Base-by-base conservation (phyloP, 352 stramenopile species). In the Globisporangium okanoganense region DNA sequence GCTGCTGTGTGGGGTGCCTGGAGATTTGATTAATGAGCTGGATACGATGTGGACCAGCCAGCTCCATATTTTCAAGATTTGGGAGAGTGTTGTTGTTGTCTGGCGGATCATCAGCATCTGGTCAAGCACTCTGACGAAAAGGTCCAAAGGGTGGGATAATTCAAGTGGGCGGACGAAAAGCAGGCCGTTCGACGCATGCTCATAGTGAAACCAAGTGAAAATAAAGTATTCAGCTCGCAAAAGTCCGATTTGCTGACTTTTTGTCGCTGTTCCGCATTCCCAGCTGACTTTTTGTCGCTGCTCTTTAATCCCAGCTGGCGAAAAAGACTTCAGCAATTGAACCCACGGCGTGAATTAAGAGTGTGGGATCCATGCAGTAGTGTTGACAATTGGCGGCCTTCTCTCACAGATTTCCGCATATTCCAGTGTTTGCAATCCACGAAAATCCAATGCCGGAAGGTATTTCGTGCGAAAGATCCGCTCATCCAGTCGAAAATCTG, bases 11-110 rank as follows among this genome's bases (percentile, higher is more conserved):
- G 3, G 20, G 7, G 1, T 25, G 5, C 16, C 2, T 51, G 35
- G 48, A 3, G 18, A 25, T 14, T 65, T 65, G 48, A 47, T 58
- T 65, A 59, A 59, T 65, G 58, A 59, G 27, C 35, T 48, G 36
- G n/a, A n/a, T n/a, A 43, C 13, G 36, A 43, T 43, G 36, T n/a
- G 36, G 14, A 43, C 36, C 36, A 43, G 36, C 36, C 36, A 43
- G 13, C 36, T 43, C 36, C 36, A 43, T 41, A n/a, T 43, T 43
- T n/a, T 43, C 36, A 43, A 43, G 13, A 12, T 43, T n/a, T 18
- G 13, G 13, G 36, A 43, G 36, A 43, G 36, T n/a, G n/a, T n/a
- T n/a, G n/a, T n/a, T n/a, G n/a, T n/a, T n/a, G n/a, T n/a, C 13
- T 43, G 36, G 36, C 33, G n/a, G 13, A 43, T 43, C 27, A 22